phyloP scores from a whole-genome alignment of 148 eudicot species.

The Mesembryanthemum crystallinum region DNA sequence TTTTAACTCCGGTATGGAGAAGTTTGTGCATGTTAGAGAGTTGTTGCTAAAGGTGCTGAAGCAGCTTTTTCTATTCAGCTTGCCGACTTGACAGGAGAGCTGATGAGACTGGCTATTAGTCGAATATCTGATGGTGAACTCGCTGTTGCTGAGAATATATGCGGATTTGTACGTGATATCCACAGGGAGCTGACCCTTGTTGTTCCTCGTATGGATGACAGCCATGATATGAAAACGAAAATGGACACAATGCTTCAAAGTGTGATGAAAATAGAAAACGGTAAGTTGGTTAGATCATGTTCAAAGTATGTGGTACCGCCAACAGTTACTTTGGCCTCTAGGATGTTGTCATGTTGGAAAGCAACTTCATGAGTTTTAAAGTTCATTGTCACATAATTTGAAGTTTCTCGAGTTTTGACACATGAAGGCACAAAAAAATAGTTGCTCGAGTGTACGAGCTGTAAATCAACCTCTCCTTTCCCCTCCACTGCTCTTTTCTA shows the following conservation, averaged over 20 bases:
- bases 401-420: too few relatives aligned
- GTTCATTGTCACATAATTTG: too few relatives aligned
- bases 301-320: background rate
- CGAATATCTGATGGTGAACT: conserved; percentile 96
- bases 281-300: conserved; percentile 38
- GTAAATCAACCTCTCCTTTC: background rate
- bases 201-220: conserved; percentile 82
- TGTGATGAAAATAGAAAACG: conserved; percentile 92
- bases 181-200: conserved; percentile 73
- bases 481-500: background rate
- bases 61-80: conserved; percentile 47
- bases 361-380: too few relatives aligned
- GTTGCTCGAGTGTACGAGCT: background rate
- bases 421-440: background rate
- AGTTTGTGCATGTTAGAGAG: background rate
- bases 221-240: conserved; percentile 76
- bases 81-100: conserved; percentile 97
- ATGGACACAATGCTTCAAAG: conserved; percentile 98
- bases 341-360: background rate
- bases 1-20: too few relatives aligned
- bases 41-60: conserved; percentile 10
- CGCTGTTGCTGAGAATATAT: conserved; percentile 79
- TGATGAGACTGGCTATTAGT: conserved; percentile 96
- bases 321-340: background rate
- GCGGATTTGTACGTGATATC: conserved; percentile 83